These are phyloP conservation scores for Gilbertella persicaria DNA, from an alignment of 371 early-diverging fungal genomes.

Conservation along the genomic window DNA sequence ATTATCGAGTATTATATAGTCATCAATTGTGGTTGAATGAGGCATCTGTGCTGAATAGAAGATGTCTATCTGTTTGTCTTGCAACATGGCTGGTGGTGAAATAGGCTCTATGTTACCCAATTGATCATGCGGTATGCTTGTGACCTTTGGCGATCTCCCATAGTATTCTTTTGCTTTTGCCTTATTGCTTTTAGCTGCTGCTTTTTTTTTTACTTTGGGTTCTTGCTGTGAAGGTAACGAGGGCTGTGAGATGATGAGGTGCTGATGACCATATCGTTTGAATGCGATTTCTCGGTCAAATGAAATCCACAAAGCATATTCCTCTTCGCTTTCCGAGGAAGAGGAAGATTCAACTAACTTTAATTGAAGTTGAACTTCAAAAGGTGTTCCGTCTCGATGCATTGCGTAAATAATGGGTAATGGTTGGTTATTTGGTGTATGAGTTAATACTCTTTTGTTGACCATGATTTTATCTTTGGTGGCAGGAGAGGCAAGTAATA, in stretches of 20 bases:
- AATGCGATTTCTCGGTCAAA: constrained; percentile 64
- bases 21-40: constrained; percentile 48
- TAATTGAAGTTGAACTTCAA: constrained; percentile 66
- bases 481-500: constrained; percentile 19
- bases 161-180: background rate
- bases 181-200: too few relatives aligned
- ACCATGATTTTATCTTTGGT: constrained; percentile 3
- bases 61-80: constrained; percentile 15
- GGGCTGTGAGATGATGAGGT: constrained; percentile 7
- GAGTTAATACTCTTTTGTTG: constrained; percentile 25
- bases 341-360: constrained; percentile 39
- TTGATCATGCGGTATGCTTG: background rate
- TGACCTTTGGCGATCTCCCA: background rate
- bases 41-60: constrained; percentile 51
- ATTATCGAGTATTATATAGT: constrained; percentile 61
- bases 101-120: background rate
- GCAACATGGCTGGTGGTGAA: background rate
- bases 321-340: constrained; percentile 44
- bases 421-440: constrained; percentile 38
- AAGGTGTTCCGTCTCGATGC: constrained; percentile 66
- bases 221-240: background rate
- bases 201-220: background rate
- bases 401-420: constrained; percentile 58
- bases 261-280: constrained; percentile 41
- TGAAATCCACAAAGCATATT: constrained; percentile 70